Evolutionary conservation across 768 basidiomycete genomes (phyloP), one percentile per base, ranked within the genome.

Genomic region (Exsudoporus frostii): DNA sequence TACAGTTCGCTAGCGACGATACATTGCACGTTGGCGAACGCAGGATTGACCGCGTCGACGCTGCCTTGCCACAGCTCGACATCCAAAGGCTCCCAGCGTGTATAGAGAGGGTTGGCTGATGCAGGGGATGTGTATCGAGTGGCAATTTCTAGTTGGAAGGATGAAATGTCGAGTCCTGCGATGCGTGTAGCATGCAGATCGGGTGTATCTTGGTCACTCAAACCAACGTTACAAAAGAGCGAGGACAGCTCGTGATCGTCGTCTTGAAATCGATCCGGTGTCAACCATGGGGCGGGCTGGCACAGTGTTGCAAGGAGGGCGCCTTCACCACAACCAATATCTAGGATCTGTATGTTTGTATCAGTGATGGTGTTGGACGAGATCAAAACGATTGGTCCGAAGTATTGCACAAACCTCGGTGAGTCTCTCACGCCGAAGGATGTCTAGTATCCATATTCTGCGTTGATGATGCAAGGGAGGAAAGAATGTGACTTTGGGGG

Each of bases 291-390:
- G 1, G 91, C 83, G 0, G 92, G 86, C 62, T 88, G 84, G 57
- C 81, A 81, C 11, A 95, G 81, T 10, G 83, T 78, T 0, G 75
- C 67, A 14, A 94, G 79, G 8, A 94, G 76, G 36, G 83, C 75
- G 20, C 92, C 92, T 68, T 90, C 84, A 37, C 92, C 92, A 60
- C 92, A 95, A 5, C 92, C 92, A 25, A 92, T 74, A 61, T 95
- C 92, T 44, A 92, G 73, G 7, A 93, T 76, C 90, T 92, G 53
- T 20, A 24, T 11, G 22, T 27, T 47, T 25, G 46, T 41, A 42
- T 56, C 46, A 45, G 41, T 46, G 32, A 29, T 55, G 27, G 25
- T 22, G 3, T 5, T 11, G 17, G 7, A 33, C 30, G 29, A 30
- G 29, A 48, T 19, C 27, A 5, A 20, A 13, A 25, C 2, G 14